Evolutionary conservation across 768 basidiomycete genomes (phyloP).

Genomic region (Polyporus arcularius): DNA sequence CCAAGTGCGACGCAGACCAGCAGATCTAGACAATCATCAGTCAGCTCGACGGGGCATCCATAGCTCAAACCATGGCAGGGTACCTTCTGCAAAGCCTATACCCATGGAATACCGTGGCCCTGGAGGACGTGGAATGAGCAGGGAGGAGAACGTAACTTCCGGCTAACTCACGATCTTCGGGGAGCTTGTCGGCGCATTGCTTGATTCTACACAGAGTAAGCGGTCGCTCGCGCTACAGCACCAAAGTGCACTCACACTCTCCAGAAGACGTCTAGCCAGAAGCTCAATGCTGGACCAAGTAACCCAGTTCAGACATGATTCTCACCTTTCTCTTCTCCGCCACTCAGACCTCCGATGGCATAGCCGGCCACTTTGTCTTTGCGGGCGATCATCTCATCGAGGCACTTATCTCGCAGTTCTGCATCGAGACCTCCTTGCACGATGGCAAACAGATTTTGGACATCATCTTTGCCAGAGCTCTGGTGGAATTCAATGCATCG

Average conservation of each 20-base stretch:
- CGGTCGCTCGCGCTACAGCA: slow-evolving; percentile 5
- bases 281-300: not conserved
- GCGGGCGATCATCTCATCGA: slow-evolving; percentile 80
- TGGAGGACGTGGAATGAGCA: slow-evolving; percentile 29
- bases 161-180: slow-evolving; percentile 64
- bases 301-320: not conserved
- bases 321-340: slow-evolving; percentile 88
- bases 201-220: slow-evolving; percentile 57
- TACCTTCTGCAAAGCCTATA: slow-evolving; percentile 89
- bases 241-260: slow-evolving; percentile 55
- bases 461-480: slow-evolving; percentile 58
- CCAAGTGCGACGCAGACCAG: slow-evolving; percentile 91
- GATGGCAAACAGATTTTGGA: slow-evolving; percentile 89
- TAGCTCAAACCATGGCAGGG: not conserved
- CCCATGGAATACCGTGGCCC: slow-evolving; percentile 94
- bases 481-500: slow-evolving; percentile 81
- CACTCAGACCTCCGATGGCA: slow-evolving; percentile 88
- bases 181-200: slow-evolving; percentile 78
- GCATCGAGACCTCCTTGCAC: slow-evolving; percentile 86
- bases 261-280: slow-evolving; percentile 75
- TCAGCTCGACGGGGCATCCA: not conserved
- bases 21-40: slow-evolving; percentile 53
- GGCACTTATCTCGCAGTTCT: slow-evolving; percentile 68
- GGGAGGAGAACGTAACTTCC: not conserved
- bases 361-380: slow-evolving; percentile 82